phyloP scores from a whole-genome alignment of 78 protist genomes.

The Isochrysis galbana region DNA sequence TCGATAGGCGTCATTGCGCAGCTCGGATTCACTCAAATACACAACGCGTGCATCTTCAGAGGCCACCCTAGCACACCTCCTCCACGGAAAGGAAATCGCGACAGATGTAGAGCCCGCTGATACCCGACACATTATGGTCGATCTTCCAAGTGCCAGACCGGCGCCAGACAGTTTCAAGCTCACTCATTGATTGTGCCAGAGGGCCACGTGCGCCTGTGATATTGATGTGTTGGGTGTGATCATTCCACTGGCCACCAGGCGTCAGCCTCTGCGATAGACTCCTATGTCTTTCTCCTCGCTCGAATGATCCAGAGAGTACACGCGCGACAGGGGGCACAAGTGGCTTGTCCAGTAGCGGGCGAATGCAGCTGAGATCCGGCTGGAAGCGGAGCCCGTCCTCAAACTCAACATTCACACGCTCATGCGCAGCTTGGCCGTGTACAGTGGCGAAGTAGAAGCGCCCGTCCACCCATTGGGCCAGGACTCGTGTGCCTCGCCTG shows the following conservation, averaged over 20 bases:
- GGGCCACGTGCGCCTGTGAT: neutral
- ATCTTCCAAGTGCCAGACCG: neutral
- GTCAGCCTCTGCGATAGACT: too few relatives aligned
- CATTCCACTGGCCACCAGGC: too few relatives aligned
- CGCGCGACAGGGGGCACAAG: neutral
- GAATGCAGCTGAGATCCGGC: neutral
- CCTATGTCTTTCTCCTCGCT: too few relatives aligned
- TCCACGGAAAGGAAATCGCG: neutral
- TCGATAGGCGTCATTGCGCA: too few relatives aligned
- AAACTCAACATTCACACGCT: neutral
- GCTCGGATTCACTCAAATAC: neutral
- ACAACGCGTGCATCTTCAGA: neutral
- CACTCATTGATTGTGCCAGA: neutral
- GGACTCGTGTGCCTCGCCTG: neutral
- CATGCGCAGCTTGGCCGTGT: neutral
- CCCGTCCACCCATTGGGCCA: neutral
- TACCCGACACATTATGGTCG: neutral
- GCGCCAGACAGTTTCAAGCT: neutral
- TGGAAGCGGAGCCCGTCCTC: neutral
- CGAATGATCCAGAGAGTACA: neutral
- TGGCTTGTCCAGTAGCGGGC: neutral
- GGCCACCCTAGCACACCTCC: neutral
- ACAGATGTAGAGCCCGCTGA: neutral
- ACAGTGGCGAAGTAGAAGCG: neutral
- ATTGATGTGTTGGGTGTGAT: neutral